Conservation (phyloP, 176 grass and related monocot species). For the Oryza glaberrima region DNA sequence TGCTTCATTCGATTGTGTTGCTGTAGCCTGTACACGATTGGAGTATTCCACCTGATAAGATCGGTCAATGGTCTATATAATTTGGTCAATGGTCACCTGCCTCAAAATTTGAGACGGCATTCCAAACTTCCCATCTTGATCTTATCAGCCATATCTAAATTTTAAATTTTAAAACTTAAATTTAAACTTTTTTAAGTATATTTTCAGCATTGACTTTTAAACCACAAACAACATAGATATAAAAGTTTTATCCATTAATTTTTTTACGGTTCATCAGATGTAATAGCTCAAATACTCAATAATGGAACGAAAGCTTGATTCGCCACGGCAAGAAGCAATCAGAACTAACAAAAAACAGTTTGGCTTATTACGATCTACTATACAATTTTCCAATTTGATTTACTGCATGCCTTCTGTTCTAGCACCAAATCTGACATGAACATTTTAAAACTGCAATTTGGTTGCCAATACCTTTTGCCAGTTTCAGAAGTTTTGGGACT, state of each 20-base stretch:
- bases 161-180: no score
- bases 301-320: slow-evolving; percentile 14
- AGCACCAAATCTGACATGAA: neutral
- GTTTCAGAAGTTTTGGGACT: neutral
- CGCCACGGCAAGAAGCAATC: slow-evolving; percentile 20
- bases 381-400: neutral
- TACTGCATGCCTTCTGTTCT: neutral
- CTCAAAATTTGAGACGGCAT: neutral
- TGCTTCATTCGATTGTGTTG: neutral
- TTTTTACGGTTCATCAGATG: no score
- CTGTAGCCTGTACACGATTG: neutral
- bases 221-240: no score
- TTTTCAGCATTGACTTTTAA: no score
- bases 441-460: slow-evolving; percentile 19
- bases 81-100: neutral
- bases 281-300: neutral
- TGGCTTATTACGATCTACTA: neutral
- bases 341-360: neutral
- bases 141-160: neutral
- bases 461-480: neutral
- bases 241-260: no score
- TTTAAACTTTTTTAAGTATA: no score
- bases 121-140: neutral
- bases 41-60: neutral
- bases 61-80: neutral